phyloP scores from a whole-genome alignment of 2,329 filamentous ascomycete species.

The Hypoxylon sp. region DNA sequence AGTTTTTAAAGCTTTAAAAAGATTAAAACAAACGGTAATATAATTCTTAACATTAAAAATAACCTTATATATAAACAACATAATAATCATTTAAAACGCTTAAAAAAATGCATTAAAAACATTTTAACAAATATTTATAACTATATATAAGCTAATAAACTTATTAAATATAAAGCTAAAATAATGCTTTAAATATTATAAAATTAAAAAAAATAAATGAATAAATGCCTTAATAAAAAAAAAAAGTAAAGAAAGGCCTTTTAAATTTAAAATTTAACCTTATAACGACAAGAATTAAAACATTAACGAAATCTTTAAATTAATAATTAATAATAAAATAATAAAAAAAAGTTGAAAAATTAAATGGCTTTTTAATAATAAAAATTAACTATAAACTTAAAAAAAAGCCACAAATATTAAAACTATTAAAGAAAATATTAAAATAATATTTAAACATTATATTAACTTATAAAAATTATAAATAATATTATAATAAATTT shows the following conservation, averaged over 20 bases:
- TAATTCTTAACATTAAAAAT: conserved; percentile 8
- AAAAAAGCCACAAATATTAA: neutral
- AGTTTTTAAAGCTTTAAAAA: conserved; percentile 12
- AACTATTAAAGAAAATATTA: conserved; percentile 13
- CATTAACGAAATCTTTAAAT: neutral
- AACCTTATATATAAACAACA: conserved; percentile 11
- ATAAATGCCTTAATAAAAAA: conserved; percentile 5
- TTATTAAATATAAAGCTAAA: conserved; percentile 9
- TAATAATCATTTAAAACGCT: conserved; percentile 12
- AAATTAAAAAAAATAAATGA: conserved; percentile 11
- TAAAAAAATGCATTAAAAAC: conserved; percentile 8
- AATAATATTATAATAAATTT: conserved; percentile 21
- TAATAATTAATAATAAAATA: neutral
- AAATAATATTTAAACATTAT: conserved; percentile 14
- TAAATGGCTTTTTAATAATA: neutral
- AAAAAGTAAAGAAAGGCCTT: neutral
- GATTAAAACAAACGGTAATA: neutral
- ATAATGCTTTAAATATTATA: conserved; percentile 13
- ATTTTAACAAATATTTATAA: conserved; percentile 10
- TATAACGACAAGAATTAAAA: neutral
- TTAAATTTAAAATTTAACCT: neutral
- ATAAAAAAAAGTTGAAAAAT: neutral
- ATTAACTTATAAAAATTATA: conserved; percentile 14
- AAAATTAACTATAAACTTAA: conserved; percentile 6
- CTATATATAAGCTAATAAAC: conserved; percentile 7